phyloP scores from a whole-genome alignment of 495 filamentous ascomycete genomes.

The Tetracladium setigerum region DNA sequence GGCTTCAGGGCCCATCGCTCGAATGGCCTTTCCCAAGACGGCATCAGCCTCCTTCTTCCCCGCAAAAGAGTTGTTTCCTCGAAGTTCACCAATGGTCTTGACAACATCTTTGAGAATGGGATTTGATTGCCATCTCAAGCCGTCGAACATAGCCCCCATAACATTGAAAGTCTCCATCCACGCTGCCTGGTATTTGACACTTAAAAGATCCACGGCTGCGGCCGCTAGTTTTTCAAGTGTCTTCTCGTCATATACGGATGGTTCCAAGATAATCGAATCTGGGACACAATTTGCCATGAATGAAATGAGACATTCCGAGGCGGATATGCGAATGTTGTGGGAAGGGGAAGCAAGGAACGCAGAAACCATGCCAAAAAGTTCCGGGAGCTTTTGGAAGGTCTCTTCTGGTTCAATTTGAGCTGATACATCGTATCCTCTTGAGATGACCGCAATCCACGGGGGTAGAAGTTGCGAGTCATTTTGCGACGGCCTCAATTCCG shows the following conservation, averaged over 20 bases:
- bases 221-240: slow-evolving; percentile 66
- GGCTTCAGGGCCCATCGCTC: slow-evolving; percentile 78
- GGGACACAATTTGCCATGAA: slow-evolving; percentile 86
- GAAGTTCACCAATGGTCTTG: slow-evolving; percentile 75
- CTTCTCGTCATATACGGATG: slow-evolving; percentile 84
- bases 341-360: slow-evolving; percentile 77
- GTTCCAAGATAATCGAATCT: slow-evolving; percentile 67
- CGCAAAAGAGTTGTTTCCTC: slow-evolving; percentile 79
- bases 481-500: slow-evolving; percentile 78
- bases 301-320: slow-evolving; percentile 89
- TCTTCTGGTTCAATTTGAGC: slow-evolving; percentile 77
- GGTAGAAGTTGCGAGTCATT: slow-evolving; percentile 90
- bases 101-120: slow-evolving; percentile 69
- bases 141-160: slow-evolving; percentile 76
- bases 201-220: slow-evolving; percentile 62
- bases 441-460: slow-evolving; percentile 92
- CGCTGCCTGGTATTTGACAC: slow-evolving; percentile 83
- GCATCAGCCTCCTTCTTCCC: slow-evolving; percentile 92
- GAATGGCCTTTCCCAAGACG: slow-evolving; percentile 77
- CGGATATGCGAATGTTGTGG: slow-evolving; percentile 85
- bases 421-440: slow-evolving; percentile 88
- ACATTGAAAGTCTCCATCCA: slow-evolving; percentile 96
- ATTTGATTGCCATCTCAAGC: slow-evolving; percentile 73
- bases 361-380: slow-evolving; percentile 68
- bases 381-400: slow-evolving; percentile 81